Evolutionary conservation across 1,284 basidiomycete species (phyloP).

Genomic region (Takashimella koratensis): DNA sequence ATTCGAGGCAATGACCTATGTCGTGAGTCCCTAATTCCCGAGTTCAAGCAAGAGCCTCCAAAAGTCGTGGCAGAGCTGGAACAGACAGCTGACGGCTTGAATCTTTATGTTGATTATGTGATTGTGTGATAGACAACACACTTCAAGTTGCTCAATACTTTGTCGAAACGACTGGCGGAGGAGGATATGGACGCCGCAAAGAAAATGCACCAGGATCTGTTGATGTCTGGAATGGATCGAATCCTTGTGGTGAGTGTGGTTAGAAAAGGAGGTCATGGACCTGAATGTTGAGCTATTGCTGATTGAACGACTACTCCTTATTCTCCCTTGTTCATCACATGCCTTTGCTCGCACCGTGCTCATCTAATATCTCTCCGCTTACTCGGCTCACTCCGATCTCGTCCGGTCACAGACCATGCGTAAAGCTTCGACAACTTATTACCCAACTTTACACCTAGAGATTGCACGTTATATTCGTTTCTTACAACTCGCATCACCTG

Average conservation of each 20-base stretch:
- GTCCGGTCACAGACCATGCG: conserved; percentile 85
- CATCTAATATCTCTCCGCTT: conserved; percentile 1
- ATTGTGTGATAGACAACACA: conserved; percentile 79
- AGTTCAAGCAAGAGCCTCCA: neutral
- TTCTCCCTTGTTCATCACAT: no score
- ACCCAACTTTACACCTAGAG: conserved; percentile 87
- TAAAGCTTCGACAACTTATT: conserved; percentile 87
- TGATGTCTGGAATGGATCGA: conserved; percentile 78
- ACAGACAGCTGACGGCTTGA: conserved; percentile 16
- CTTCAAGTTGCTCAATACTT: conserved; percentile 73
- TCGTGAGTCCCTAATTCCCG: conserved; percentile 56
- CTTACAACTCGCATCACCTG: conserved; percentile 45
- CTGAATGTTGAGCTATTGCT: no score
- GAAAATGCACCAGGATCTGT: conserved; percentile 75
- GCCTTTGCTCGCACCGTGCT: neutral
- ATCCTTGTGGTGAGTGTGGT: conserved; percentile 42
- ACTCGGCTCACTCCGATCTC: no score
- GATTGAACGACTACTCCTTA: no score
- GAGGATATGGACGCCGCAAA: conserved; percentile 63
- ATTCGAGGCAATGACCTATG: conserved; percentile 92
- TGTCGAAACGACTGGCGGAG: conserved; percentile 62
- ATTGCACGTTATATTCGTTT: conserved; percentile 74
- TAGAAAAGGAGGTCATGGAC: neutral
- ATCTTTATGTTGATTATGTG: neutral
- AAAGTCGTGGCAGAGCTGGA: no score